phyloP scores from a whole-genome alignment of 305 asterid genomes.

The Nicotiana rustica region DNA sequence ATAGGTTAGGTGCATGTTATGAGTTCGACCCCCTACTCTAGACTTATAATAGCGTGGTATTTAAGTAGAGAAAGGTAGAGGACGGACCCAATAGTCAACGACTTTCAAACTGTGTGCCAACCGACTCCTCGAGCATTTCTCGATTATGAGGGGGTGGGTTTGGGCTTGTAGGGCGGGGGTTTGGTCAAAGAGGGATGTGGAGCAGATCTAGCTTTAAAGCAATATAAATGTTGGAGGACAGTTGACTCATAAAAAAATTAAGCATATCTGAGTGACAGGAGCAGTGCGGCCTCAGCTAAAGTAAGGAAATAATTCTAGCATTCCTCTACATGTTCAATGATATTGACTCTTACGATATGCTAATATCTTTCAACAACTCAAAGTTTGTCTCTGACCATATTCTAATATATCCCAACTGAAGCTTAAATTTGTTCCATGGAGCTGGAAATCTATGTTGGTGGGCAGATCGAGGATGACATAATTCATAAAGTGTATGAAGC shows the following conservation, averaged over 20 bases:
- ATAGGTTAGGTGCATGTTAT: neutral
- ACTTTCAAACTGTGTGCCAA: too few species aligned
- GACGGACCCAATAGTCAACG: too few species aligned
- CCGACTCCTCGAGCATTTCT: too few species aligned
- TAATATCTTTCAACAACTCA: neutral
- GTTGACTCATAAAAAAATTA: too few species aligned
- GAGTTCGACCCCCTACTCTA: neutral
- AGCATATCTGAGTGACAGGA: neutral
- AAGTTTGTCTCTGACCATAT: conserved; percentile 16
- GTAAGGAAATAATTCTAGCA: neutral
- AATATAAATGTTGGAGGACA: conserved; percentile 1
- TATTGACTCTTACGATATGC: neutral
- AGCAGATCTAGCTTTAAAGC: neutral
- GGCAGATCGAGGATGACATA: neutral
- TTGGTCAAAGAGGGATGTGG: neutral
- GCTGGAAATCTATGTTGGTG: conserved; percentile 16
- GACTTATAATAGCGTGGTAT: neutral
- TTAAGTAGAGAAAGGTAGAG: too few species aligned
- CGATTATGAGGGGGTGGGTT: too few species aligned
- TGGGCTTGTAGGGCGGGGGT: too few species aligned
- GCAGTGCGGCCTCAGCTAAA: neutral
- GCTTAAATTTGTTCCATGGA: neutral
- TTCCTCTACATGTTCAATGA: neutral
- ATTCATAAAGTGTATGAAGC: conserved; percentile 21
- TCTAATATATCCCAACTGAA: neutral